Conservation (phyloP, 768 basidiomycete genomes). For the Trametopsis cervina region DNA sequence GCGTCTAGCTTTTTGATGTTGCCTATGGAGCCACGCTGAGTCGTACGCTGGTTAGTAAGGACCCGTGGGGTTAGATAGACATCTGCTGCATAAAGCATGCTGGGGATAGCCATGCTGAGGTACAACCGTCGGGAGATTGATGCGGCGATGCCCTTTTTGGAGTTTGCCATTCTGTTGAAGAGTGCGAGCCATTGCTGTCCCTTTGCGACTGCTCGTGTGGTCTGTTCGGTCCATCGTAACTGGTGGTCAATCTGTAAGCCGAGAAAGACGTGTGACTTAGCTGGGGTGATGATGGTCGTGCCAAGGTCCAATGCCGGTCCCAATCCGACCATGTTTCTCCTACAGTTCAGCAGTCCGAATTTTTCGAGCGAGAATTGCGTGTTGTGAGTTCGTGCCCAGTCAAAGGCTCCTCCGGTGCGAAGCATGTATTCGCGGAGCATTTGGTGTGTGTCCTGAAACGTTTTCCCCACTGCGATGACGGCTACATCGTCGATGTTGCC, state of each 20-base stretch:
- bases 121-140: constrained; percentile 21
- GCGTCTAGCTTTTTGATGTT: constrained; percentile 8
- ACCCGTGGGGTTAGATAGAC: constrained; percentile 14
- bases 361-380: constrained; percentile 18
- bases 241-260: constrained; percentile 26
- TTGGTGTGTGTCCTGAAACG: constrained; percentile 3
- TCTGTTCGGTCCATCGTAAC: constrained; percentile 20
- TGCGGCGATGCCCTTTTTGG: constrained; percentile 15
- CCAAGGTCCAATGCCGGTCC: constrained; percentile 11
- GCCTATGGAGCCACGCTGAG: background rate
- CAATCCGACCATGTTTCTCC: background rate
- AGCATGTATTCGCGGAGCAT: constrained; percentile 10
- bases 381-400: constrained; percentile 25
- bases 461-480: constrained; percentile 1
- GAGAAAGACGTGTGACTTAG: constrained; percentile 20
- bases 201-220: constrained; percentile 16
- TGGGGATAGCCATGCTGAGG: constrained; percentile 19
- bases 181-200: constrained; percentile 18
- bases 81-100: constrained; percentile 28
- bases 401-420: constrained; percentile 15
- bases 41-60: background rate
- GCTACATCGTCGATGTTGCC: constrained; percentile 17
- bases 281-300: constrained; percentile 13
- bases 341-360: constrained; percentile 9
- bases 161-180: constrained; percentile 17